phyloP scores from a whole-genome alignment of 441 rosid genomes.

The Pelargonium myrrhifolium region DNA sequence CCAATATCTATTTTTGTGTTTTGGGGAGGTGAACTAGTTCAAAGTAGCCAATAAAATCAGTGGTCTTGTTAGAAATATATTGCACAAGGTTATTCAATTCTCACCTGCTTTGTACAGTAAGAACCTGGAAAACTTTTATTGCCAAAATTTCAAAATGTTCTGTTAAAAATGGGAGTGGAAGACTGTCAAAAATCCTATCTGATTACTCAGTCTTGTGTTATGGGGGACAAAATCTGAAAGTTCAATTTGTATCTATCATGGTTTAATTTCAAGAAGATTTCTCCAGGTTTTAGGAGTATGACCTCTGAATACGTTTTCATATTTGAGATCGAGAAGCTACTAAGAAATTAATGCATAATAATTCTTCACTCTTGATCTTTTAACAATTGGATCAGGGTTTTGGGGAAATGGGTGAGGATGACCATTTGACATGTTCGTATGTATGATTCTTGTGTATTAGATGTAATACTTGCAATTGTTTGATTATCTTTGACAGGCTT shows the following conservation, averaged over 20 bases:
- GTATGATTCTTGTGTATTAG: conserved; percentile 2
- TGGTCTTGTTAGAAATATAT: neutral
- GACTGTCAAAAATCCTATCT: neutral
- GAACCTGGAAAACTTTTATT: neutral
- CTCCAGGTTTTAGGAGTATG: neutral
- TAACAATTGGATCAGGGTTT: neutral
- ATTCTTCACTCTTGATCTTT: neutral
- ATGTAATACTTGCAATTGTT: neutral
- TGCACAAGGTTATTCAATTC: neutral
- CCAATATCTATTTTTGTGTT: neutral
- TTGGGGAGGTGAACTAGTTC: conserved; percentile 6
- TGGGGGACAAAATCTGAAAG: neutral
- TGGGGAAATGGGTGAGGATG: neutral
- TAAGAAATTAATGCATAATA: neutral
- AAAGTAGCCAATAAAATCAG: conserved; percentile 4
- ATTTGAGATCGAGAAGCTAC: neutral
- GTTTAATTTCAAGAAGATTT: neutral
- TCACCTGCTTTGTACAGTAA: neutral
- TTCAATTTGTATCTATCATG: neutral
- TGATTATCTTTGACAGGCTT: neutral
- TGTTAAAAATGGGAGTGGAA: neutral
- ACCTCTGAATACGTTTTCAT: neutral
- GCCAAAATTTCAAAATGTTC: neutral
- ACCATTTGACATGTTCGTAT: neutral
- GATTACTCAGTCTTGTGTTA: neutral